Base-by-base conservation (phyloP, 2,329 filamentous ascomycete species). In the Dothiorella sarmentorum region DNA sequence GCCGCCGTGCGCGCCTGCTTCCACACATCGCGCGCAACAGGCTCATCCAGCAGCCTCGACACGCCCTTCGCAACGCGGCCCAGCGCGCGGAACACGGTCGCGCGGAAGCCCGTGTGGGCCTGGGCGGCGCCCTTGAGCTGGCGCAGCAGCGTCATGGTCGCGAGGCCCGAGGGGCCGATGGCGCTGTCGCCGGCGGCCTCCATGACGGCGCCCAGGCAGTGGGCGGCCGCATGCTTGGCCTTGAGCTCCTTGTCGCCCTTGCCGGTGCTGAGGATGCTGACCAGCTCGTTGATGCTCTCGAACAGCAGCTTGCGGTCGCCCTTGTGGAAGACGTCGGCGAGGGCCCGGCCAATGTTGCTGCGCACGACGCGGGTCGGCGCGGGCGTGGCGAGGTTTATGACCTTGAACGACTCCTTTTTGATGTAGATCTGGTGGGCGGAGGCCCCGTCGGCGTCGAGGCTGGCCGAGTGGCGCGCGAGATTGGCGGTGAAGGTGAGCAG, bases 131-230 rank as follows among this genome's bases (percentile, higher is more conserved):
- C 78, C 73, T 97, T 97, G 62, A 96, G 75, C 0, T 92, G 78
- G 73, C 92, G 95, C 59, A 96, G 67, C 53, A 96, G 75, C 4
- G 85, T 83, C 10, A 85, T 82, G 65, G 86, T 90, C 15, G 87
- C 85, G 61, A 96, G 75, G 58, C 87, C 86, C 61, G 94, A 90
- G 61, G 96, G 78, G 63, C 88, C 87, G 71, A 96, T 90, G 49
- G 90, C 91, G 73, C 93, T 97, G 72, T 97, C 94, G 56, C 94
- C 94, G 2, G 93, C 93, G n/a, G 89, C 85, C 60, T 88, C 89
- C 73, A 92, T 97, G 31, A 97, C 85, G 68, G 94, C 88, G 29
- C 94, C 94, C 65, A 99, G 72, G 69, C 91, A 96, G 70, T 88
- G 85, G 37, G 90, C 88, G 20, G 93, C 93, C 5, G 91, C 91